These are phyloP conservation scores for Malus asiatica DNA, from an alignment of 306 rosid genomes.

Conservation along the genomic window DNA sequence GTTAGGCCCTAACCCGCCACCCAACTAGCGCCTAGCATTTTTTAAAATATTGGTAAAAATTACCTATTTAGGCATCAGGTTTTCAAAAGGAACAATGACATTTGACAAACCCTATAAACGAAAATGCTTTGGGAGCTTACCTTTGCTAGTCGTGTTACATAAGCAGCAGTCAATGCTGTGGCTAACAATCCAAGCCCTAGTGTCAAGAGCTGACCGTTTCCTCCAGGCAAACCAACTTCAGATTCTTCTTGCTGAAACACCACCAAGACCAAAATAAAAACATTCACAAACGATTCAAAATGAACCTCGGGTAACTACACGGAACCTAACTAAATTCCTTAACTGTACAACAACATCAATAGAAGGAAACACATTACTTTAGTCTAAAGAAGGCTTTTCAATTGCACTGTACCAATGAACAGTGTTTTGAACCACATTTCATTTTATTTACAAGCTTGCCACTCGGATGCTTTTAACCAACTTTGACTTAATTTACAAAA, in stretches of 20 bases:
- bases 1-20: too few relatives aligned
- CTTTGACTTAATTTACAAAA: too few relatives aligned
- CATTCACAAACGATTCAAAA: background rate
- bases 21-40: too few relatives aligned
- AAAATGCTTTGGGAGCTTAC: conserved; percentile 21
- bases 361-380: too few relatives aligned
- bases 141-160: conserved; percentile 88
- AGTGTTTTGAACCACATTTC: too few relatives aligned
- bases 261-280: background rate
- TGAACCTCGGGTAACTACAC: background rate
- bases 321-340: background rate
- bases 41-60: too few relatives aligned
- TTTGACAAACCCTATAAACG: background rate
- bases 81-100: background rate
- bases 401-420: too few relatives aligned
- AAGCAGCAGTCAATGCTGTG: conserved; percentile 82
- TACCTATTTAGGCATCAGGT: background rate
- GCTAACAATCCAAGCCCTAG: conserved; percentile 76
- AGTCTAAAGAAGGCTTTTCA: too few relatives aligned
- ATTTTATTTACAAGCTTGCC: too few relatives aligned
- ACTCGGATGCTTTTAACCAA: too few relatives aligned
- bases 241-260: conserved; percentile 89
- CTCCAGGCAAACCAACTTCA: conserved; percentile 51
- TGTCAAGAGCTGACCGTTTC: conserved; percentile 68
- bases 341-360: too few relatives aligned